Percentiles rank a stretch among this genome's conserved stretches.
Conservation (phyloP, 2,329 filamentous ascomycete species). For the Alternaria gansuensis region DNA sequence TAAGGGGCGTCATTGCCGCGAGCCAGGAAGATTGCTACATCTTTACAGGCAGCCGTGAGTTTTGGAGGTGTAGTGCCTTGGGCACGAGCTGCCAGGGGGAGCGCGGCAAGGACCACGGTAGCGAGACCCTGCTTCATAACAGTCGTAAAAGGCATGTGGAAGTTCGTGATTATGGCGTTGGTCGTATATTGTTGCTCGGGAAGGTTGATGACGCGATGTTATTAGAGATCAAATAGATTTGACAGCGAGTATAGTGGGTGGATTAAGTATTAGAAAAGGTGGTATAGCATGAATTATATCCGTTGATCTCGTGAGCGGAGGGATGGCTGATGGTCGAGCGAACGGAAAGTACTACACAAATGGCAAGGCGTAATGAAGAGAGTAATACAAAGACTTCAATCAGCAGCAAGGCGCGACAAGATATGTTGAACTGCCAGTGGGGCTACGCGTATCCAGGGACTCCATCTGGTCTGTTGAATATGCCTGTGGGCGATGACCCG, state of each 20-base stretch:
- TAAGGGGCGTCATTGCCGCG: slow-evolving; percentile 19
- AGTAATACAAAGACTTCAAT: slow-evolving; percentile 2
- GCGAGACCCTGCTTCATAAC: slow-evolving; percentile 16
- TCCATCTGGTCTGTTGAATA: slow-evolving; percentile 5
- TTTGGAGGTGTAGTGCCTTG: slow-evolving; percentile 16
- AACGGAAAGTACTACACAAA: slow-evolving; percentile 15
- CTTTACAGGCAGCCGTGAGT: slow-evolving; percentile 14
- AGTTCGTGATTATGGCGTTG: slow-evolving; percentile 4
- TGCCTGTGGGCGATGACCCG: background rate
- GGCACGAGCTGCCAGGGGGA: slow-evolving; percentile 10
- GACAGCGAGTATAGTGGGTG: slow-evolving; percentile 4
- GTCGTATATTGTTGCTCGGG: background rate
- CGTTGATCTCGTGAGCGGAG: slow-evolving; percentile 8
- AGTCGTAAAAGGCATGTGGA: slow-evolving; percentile 7
- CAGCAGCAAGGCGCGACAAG: slow-evolving; percentile 10
- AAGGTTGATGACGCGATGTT: background rate
- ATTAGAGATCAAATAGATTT: slow-evolving; percentile 1
- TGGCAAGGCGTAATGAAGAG: slow-evolving; percentile 1
- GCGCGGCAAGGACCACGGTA: slow-evolving; percentile 16
- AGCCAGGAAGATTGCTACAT: slow-evolving; percentile 19
- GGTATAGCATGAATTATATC: slow-evolving; percentile 9
- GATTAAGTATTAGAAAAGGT: slow-evolving; percentile 11
- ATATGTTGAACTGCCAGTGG: slow-evolving; percentile 18
- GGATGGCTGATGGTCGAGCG: slow-evolving; percentile 11
- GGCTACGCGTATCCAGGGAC: slow-evolving; percentile 8